A percentile compares a stretch with the other conserved stretches of the same genome.
Evolutionary conservation across 148 eudicot species (phyloP).

Genomic region (Camellia sinensis): DNA sequence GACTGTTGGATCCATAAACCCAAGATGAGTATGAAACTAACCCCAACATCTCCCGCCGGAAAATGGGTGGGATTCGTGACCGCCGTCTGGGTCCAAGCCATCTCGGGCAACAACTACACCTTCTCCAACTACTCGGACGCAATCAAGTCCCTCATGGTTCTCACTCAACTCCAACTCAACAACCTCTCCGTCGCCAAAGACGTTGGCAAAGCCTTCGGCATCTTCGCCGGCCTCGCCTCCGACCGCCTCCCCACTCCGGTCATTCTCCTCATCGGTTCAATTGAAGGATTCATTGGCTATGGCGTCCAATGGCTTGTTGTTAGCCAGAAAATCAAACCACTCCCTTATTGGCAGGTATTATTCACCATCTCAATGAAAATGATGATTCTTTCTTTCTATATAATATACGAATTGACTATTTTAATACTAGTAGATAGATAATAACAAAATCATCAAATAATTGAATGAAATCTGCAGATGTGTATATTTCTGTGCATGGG

Average conservation of each 20-base stretch:
- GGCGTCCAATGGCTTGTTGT: conserved; percentile 82
- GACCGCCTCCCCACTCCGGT: conserved; percentile 49
- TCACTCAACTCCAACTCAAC: conserved; percentile 56
- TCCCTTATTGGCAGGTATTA: conserved; percentile 68
- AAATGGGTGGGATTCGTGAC: conserved; percentile 77
- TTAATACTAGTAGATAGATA: neutral
- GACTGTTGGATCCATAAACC: neutral
- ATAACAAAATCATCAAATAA: neutral
- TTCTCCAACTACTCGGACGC: conserved; percentile 71
- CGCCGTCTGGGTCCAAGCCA: conserved; percentile 72
- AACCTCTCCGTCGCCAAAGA: conserved; percentile 70
- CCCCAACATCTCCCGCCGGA: conserved; percentile 21
- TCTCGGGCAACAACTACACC: conserved; percentile 70
- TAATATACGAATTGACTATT: no score
- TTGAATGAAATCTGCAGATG: conserved; percentile 39
- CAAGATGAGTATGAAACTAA: conserved; percentile 1
- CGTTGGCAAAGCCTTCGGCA: conserved; percentile 64
- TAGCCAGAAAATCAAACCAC: conserved; percentile 38
- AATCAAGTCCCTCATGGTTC: conserved; percentile 51
- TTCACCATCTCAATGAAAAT: no score
- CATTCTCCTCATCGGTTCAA: conserved; percentile 54
- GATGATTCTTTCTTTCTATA: no score
- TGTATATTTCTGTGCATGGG: conserved; percentile 67
- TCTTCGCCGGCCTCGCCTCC: conserved; percentile 59
- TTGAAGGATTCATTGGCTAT: conserved; percentile 60